Percentiles rank a stretch among this genome's conserved stretches.
These are phyloP conservation scores for Russula sp. DNA, from an alignment of 768 basidiomycete species.

Conservation along the genomic window DNA sequence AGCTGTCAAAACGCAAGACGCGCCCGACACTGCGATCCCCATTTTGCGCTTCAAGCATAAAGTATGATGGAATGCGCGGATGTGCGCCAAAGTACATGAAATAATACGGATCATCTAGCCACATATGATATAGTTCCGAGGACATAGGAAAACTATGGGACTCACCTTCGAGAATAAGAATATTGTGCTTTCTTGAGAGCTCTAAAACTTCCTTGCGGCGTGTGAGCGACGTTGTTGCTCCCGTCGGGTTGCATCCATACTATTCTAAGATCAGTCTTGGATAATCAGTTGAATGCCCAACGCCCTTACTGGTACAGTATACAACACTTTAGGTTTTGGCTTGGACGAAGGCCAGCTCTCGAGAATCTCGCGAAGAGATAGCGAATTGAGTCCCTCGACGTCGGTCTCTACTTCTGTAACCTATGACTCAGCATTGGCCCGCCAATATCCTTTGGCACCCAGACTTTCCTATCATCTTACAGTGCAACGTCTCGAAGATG, in stretches of 20 bases:
- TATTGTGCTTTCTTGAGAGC: constrained; percentile 63
- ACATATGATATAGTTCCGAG: not conserved
- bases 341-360: constrained; percentile 68
- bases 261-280: constrained; percentile 23
- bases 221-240: constrained; percentile 63
- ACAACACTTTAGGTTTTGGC: constrained; percentile 69
- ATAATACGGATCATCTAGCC: constrained; percentile 70
- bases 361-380: constrained; percentile 52
- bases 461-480: constrained; percentile 50
- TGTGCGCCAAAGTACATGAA: constrained; percentile 66
- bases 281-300: not conserved
- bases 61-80: constrained; percentile 69
- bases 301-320: constrained; percentile 59
- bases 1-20: constrained; percentile 83
- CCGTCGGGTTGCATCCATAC: constrained; percentile 86
- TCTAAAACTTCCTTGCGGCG: constrained; percentile 65
- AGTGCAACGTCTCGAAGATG: constrained; percentile 47
- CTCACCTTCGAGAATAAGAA: constrained; percentile 81
- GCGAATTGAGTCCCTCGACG: constrained; percentile 55
- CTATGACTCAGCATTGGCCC: not conserved
- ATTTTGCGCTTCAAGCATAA: constrained; percentile 64
- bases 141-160: not conserved
- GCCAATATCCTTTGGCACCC: not conserved
- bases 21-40: constrained; percentile 51
- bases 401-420: constrained; percentile 71